Base-by-base conservation (phyloP, 2,329 filamentous ascomycete genomes). In the Cladobotryum protrusum region DNA sequence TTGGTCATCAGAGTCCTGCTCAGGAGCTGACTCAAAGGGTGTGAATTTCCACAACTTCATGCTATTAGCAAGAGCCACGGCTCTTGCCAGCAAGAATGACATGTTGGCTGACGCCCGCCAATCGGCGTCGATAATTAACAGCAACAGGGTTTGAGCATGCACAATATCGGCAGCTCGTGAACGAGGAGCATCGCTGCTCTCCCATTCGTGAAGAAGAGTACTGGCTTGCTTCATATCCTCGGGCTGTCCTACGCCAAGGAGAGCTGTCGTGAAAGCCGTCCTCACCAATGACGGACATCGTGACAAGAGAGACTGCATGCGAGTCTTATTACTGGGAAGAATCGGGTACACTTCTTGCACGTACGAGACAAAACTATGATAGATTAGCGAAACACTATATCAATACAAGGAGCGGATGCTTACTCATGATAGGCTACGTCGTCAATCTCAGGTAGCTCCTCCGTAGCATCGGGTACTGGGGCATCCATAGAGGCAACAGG, bases 341-440 rank as follows among this genome's bases (percentile, higher is more conserved):
- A 89, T 72, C 0, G 85, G 85, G 50, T 87, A 83, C 3, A 79
- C 78, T 13, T 81, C 80, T 57, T 89, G 85, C 17, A 89, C 78
- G 13, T 78, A 69, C 4, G 73, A 72, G 47, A 86, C 76, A 57
- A 88, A 89, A 55, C 79, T 83, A 40, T 6, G 15, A 35, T 11
- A 32, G 17, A 18, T 7, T 12, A 42, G 6, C 7, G 14, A 19
- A 12, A 35, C n/a, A 8, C 4, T 5, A 14, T 12, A 9, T 8
- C 14, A n/a, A 17, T n/a, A 18, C 18, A 20, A 9, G 4, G 15
- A n/a, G 18, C 12, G 15, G 6, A n/a, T 37, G n/a, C 73, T 58
- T 57, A 76, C 74, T 71, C 71, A 43, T 72, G 67, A 45, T 77
- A 74, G 4, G 69, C 67, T 20, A 63, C 65, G 24, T 77, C 75